Conservation (phyloP, 768 basidiomycete genomes). For the Suillus variegatus region DNA sequence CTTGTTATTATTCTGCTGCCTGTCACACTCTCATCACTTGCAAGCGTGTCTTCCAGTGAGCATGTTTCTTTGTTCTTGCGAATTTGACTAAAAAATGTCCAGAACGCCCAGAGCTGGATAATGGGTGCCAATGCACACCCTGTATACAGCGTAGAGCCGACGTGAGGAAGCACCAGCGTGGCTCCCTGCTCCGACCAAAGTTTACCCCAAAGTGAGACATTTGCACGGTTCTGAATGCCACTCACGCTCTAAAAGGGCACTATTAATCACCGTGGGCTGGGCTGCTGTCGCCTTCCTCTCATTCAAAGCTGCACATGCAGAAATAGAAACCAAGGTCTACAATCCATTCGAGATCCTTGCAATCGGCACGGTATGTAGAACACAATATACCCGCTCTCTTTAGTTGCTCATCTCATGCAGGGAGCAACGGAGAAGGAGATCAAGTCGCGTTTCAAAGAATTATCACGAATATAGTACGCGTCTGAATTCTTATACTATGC, state of each 20-base stretch:
- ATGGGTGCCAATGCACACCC: slow-evolving; percentile 62
- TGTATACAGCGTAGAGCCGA: slow-evolving; percentile 58
- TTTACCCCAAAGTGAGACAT: slow-evolving; percentile 52
- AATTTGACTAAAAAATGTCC: slow-evolving; percentile 18
- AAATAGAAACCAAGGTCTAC: slow-evolving; percentile 72
- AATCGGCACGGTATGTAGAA: slow-evolving; percentile 55
- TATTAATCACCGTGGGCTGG: slow-evolving; percentile 75
- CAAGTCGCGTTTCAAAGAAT: slow-evolving; percentile 92
- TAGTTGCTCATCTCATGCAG: slow-evolving; percentile 36
- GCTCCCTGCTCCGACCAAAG: slow-evolving; percentile 49
- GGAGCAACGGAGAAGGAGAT: slow-evolving; percentile 83
- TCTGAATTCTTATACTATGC: not conserved
- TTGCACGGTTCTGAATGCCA: slow-evolving; percentile 8
- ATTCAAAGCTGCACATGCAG: slow-evolving; percentile 59
- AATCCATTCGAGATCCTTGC: slow-evolving; percentile 95
- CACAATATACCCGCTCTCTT: not conserved
- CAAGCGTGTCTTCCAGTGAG: slow-evolving; percentile 45
- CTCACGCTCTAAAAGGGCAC: slow-evolving; percentile 43
- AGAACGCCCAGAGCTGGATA: slow-evolving; percentile 36
- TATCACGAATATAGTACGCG: slow-evolving; percentile 82
- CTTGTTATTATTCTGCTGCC: slow-evolving; percentile 84
- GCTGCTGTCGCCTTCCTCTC: slow-evolving; percentile 61
- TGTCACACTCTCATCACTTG: slow-evolving; percentile 57
- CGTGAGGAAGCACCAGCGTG: slow-evolving; percentile 42
- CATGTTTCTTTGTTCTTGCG: slow-evolving; percentile 5